Evolutionary conservation across 1,284 basidiomycete genomes (phyloP), one percentile per base, ranked within the genome.

Genomic region (Violaceomyces palustris): DNA sequence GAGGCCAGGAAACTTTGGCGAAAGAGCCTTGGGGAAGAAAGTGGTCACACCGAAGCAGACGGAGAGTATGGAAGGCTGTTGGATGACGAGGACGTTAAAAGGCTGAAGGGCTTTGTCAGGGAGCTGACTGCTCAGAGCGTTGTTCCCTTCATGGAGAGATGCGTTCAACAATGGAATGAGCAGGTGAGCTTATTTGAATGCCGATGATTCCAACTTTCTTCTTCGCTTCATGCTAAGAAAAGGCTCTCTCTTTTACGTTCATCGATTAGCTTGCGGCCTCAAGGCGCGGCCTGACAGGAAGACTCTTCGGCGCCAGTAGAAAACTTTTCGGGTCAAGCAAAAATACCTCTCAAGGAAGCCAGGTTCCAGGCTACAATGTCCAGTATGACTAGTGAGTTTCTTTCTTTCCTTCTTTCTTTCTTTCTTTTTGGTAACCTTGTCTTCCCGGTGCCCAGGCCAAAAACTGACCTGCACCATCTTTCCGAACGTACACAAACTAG

Each of bases 61-160:
- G 18, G 14, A 11, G 9, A 33, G 25, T n/a, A 41, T 21, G 24
- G 37, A 44, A 40, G 29, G 14, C 23, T 37, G 26, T 75, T 94
- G 70, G 79, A 79, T 6, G 82, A 87, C 47, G 79, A 79, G 35
- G 92, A 97, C 73, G 86, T 91, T 9, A 81, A 86, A 49, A 81
- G 83, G 49, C 82, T 87, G 19, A 84, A 84, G 0, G 81, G 82
- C 32, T 90, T 97, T 60, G 81, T 90, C 6, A 81, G 92, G 33
- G 93, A 97, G 72, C 85, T 97, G 59, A 81, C 90, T 2, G 84
- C 86, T 4, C 89, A 90, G 81, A 91, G 86, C 63, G 77, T 98
- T 26, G 76, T 97, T 3, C 93, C 93, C 0, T 96, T 87, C 85
- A 91, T 98, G 88, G 93, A 98, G 76, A 86, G 86, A 60, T 85